A percentile compares a stretch with the other conserved stretches of the same genome.
These are phyloP conservation scores for Xylariomycetidae sp. DNA, from an alignment of 2,329 filamentous ascomycete species.

Conservation along the genomic window DNA sequence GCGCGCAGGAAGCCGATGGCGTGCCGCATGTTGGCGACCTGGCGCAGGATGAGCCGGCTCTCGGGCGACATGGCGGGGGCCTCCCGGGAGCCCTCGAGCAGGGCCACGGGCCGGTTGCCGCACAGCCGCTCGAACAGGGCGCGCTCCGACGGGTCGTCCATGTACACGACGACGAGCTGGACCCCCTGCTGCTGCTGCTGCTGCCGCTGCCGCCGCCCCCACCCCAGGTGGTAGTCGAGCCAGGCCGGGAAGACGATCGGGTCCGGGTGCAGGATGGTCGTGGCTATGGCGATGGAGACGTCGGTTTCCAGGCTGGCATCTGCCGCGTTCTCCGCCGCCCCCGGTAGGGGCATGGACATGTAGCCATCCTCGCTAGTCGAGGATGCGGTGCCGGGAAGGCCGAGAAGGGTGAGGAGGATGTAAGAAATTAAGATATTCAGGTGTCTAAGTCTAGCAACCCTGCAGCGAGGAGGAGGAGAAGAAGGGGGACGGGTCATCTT, in stretches of 20 bases:
- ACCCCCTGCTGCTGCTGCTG: no score
- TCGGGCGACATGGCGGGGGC: neutral
- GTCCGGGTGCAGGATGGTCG: neutral
- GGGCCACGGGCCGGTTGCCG: neutral
- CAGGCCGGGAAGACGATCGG: neutral
- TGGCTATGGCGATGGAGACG: neutral
- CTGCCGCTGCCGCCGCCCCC: no score
- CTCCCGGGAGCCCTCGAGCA: neutral
- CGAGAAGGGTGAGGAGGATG: neutral
- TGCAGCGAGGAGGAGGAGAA: no score
- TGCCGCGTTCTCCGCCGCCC: neutral
- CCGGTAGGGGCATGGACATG: neutral
- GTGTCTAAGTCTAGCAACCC: no score
- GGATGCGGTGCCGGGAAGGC: neutral
- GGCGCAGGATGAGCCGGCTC: conserved; percentile 1
- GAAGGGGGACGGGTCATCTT: no score
- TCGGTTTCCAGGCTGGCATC: neutral
- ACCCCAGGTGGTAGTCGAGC: conserved; percentile 1
- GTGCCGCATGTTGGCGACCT: neutral
- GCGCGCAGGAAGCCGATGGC: neutral
- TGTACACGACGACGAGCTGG: conserved; percentile 1
- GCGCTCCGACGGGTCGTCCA: conserved; percentile 1
- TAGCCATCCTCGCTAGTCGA: neutral
- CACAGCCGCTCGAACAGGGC: neutral
- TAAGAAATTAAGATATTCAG: no score